phyloP scores from a whole-genome alignment of 495 filamentous ascomycete genomes.

The Tuber umbilicatum region DNA sequence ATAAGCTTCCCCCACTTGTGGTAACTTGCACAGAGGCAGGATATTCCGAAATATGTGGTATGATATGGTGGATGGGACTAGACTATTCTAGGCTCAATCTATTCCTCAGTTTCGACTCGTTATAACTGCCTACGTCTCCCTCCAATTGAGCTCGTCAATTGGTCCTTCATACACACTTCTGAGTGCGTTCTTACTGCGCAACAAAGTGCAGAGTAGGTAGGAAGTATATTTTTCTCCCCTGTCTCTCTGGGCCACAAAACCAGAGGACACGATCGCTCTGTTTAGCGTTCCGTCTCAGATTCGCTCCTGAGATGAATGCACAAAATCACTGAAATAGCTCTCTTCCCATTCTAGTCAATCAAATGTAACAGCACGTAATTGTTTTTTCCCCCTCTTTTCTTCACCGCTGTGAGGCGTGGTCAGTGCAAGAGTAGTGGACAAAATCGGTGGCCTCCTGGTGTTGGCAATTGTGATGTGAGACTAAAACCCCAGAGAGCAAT shows the following conservation, averaged over 20 bases:
- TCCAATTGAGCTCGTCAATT: neutral
- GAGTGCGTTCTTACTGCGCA: neutral
- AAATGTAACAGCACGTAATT: neutral
- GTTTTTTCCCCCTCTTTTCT: neutral
- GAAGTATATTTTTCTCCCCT: neutral
- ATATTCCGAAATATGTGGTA: neutral
- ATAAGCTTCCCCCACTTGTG: neutral
- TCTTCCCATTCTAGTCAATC: neutral
- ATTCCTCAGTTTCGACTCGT: neutral
- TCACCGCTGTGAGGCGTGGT: neutral
- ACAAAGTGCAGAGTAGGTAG: neutral
- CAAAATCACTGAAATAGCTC: neutral
- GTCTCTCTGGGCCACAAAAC: neutral
- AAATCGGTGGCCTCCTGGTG: neutral
- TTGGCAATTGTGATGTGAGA: neutral
- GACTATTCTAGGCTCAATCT: neutral
- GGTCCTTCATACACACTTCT: neutral
- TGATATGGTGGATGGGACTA: neutral
- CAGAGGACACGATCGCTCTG: neutral
- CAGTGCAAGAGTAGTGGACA: neutral
- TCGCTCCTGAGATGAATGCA: neutral
- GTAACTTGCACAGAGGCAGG: neutral
- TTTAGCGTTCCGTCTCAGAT: neutral
- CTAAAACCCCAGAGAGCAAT: neutral
- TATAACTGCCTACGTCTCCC: neutral